Conservation (phyloP, 2,329 filamentous ascomycete species). For the Emergomyces africanus region DNA sequence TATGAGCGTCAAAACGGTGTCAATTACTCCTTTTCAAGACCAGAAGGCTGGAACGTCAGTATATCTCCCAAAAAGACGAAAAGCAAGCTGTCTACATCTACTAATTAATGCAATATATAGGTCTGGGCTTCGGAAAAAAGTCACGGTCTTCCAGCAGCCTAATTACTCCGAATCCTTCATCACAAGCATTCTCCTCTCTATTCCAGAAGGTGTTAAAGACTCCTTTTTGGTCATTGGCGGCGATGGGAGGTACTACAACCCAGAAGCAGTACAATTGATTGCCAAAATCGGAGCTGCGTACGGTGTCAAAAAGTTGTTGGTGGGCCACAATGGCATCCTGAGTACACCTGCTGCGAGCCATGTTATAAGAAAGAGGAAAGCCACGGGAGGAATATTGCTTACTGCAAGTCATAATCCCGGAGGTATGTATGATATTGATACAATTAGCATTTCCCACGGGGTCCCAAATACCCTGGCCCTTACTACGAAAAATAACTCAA, state of each 20-base stretch:
- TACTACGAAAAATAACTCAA: neutral
- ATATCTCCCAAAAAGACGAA: slow-evolving; percentile 9
- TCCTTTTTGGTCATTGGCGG: slow-evolving; percentile 92
- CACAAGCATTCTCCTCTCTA: slow-evolving; percentile 85
- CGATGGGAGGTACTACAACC: slow-evolving; percentile 95
- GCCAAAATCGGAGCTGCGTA: slow-evolving; percentile 95
- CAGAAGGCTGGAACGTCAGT: slow-evolving; percentile 99
- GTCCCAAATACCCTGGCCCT: too few relatives aligned
- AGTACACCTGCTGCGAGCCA: slow-evolving; percentile 95
- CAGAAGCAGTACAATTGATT: slow-evolving; percentile 90
- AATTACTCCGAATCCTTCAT: slow-evolving; percentile 97
- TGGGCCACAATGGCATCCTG: slow-evolving; percentile 92
- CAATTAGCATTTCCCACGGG: neutral
- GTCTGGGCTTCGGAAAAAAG: slow-evolving; percentile 97
- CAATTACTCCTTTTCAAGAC: slow-evolving; percentile 76
- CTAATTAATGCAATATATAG: slow-evolving; percentile 36
- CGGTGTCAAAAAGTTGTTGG: slow-evolving; percentile 95
- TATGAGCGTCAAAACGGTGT: slow-evolving; percentile 70
- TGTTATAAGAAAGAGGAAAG: slow-evolving; percentile 85
- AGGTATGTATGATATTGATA: slow-evolving; percentile 45
- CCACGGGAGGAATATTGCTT: slow-evolving; percentile 90
- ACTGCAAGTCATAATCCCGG: slow-evolving; percentile 98
- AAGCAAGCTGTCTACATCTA: slow-evolving; percentile 6
- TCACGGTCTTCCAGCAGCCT: slow-evolving; percentile 88
- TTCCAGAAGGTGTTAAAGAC: slow-evolving; percentile 82